A percentile compares a stretch with the other conserved stretches of the same genome.
Conservation (phyloP, 192 early-diverging fungal genomes). For the Coemansia nantahalensis region DNA sequence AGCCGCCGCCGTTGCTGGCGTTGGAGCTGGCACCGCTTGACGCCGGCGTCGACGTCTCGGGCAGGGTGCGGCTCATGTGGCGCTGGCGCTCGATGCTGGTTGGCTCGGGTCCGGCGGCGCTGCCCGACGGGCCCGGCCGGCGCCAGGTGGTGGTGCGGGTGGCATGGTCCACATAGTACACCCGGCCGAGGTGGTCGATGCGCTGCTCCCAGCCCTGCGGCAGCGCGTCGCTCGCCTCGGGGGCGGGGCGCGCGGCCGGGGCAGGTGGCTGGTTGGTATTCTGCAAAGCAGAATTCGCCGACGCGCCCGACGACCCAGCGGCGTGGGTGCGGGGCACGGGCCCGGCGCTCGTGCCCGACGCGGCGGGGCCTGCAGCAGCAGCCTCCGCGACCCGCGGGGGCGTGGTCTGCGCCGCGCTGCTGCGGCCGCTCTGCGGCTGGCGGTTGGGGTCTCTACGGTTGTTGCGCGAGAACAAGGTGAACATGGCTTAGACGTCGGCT, state of each 20-base stretch:
- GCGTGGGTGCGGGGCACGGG: conserved; percentile 16
- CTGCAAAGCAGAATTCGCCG: not conserved
- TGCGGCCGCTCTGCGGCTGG: conserved; percentile 19
- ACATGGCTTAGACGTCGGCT: conserved; percentile 20
- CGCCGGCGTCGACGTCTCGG: conserved; percentile 52
- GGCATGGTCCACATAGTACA: conserved; percentile 99
- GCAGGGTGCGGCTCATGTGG: conserved; percentile 80
- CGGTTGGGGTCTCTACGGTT: conserved; percentile 36
- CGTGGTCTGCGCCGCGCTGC: conserved; percentile 19
- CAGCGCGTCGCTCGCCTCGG: conserved; percentile 34
- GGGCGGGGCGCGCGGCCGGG: conserved; percentile 9
- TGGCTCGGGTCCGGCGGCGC: conserved; percentile 33
- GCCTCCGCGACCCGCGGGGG: conserved; percentile 6
- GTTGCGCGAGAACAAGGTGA: conserved; percentile 48
- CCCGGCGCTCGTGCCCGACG: conserved; percentile 7
- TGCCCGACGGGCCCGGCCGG: conserved; percentile 30
- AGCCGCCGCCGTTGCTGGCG: conserved; percentile 20
- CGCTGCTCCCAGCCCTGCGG: conserved; percentile 90
- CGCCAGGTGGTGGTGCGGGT: conserved; percentile 95
- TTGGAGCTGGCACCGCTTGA: conserved; percentile 4
- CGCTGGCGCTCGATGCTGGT: conserved; percentile 71
- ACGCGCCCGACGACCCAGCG: conserved; percentile 4
- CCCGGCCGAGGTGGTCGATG: conserved; percentile 86
- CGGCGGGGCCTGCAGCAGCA: conserved; percentile 6
- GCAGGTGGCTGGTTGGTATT: not conserved